Base-by-base conservation (phyloP, 140 eudicot genomes). In the Oenanthe javanica region DNA sequence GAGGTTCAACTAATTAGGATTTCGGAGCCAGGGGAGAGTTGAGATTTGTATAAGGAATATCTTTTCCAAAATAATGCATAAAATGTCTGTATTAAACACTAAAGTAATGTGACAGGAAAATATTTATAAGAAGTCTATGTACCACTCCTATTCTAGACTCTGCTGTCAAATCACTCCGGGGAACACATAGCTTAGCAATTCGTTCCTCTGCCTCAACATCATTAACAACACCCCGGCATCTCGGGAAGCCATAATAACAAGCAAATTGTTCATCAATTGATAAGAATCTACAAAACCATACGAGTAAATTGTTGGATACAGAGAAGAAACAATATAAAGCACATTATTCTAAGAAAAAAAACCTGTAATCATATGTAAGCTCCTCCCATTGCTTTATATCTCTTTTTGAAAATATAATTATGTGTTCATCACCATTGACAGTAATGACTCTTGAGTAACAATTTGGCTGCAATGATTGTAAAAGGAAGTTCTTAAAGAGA, bases 311-410 rank as follows among this genome's bases (percentile, higher is more conserved):
- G 1, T 48, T 77, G 61, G 69, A 75, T 66, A 72, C 36, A 69
- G 16, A 80, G 16, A 46, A 64, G 54, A 21, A 55, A 72, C 57
- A 57, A 54, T 42, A 52, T 50, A 59, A 59, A 77, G 36, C n/a
- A 43, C 55, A 63, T 9, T 80, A 38, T 16, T 80, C 11, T 12
- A 18, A 48, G 81, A 31, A 85, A 36, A 72, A 43, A 72, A 79
- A 95, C 99, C 99, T 91, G 93, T 95, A 95, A 84, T 95, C 97
- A 75, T 95, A 95, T 79, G 99, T 90, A 81, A 95, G 86, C 81
- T 95, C 99, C 85, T 95, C 99, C 97, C 96, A 90, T 79, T 88
- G 96, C 74, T 88, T 89, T 78, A 95, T 89, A 85, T 95, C 99
- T 81, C 99, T 87, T 87, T 92, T 95, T 46, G 97, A 95, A 88